Percentiles rank a stretch among this genome's conserved stretches.
phyloP scores from a whole-genome alignment of 164 flowering plant species.

The Dillenia suffruticosa region DNA sequence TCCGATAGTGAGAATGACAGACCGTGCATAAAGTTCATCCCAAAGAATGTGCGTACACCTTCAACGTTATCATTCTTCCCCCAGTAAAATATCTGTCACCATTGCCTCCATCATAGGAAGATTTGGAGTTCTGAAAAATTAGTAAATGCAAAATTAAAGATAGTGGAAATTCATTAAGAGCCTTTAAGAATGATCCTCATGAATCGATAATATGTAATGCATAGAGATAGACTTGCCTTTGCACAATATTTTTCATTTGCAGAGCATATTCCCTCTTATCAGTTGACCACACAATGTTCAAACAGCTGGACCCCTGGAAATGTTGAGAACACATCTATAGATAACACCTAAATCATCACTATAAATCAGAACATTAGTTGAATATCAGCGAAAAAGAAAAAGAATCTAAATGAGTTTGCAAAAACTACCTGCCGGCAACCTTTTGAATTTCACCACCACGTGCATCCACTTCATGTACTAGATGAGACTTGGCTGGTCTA shows the following conservation, averaged over 20 bases:
- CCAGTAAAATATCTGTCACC: conserved; percentile 78
- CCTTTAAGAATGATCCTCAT: no score
- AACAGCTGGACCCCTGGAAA: conserved; percentile 87
- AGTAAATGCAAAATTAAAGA: neutral
- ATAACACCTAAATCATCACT: conserved; percentile 55
- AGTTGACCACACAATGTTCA: conserved; percentile 91
- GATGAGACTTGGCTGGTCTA: conserved; percentile 95
- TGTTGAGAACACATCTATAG: conserved; percentile 82
- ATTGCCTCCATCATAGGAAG: conserved; percentile 91
- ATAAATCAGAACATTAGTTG: conserved; percentile 6
- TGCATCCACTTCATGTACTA: conserved; percentile 99
- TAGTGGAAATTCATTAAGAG: no score
- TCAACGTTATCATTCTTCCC: conserved; percentile 91
- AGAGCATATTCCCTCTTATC: conserved; percentile 96
- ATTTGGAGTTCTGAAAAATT: conserved; percentile 69
- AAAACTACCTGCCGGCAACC: conserved; percentile 74
- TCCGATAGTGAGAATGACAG: conserved; percentile 93
- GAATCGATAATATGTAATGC: no score
- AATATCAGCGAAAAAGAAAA: neutral
- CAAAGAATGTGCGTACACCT: conserved; percentile 92
- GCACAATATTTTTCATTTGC: conserved; percentile 76
- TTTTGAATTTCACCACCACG: conserved; percentile 98
- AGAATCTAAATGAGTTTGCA: no score
- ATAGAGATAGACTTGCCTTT: conserved; percentile 47
- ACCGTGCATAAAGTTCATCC: conserved; percentile 84